phyloP scores from a whole-genome alignment of 495 filamentous ascomycete genomes.

The Apiosordaria backusii region DNA sequence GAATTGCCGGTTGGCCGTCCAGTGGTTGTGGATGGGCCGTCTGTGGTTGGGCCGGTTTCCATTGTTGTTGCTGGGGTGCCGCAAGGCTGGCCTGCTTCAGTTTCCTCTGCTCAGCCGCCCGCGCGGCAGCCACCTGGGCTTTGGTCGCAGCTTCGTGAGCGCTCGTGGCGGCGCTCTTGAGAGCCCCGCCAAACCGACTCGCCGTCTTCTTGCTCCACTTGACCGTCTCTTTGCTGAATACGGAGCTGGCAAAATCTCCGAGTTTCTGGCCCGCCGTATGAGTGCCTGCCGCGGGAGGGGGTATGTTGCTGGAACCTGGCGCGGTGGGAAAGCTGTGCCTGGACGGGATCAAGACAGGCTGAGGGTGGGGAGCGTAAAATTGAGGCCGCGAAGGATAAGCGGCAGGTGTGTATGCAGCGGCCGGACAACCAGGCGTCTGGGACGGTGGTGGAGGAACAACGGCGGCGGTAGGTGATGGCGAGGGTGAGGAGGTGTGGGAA shows the following conservation, averaged over 20 bases:
- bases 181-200: conserved; percentile 21
- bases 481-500: not conserved
- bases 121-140: conserved; percentile 12
- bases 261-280: conserved; percentile 17
- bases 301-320: not conserved
- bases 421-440: not conserved
- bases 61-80: not conserved
- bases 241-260: conserved; percentile 20
- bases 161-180: conserved; percentile 22
- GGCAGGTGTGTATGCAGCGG: not conserved
- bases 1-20: not conserved
- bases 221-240: conserved; percentile 31
- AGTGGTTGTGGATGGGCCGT: not conserved
- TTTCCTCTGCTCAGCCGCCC: conserved; percentile 16
- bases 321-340: not conserved
- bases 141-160: conserved; percentile 19
- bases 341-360: conserved; percentile 5
- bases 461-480: not conserved
- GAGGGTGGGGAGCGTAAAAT: not conserved
- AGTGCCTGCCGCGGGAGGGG: conserved; percentile 1
- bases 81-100: conserved; percentile 2
- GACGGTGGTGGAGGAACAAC: not conserved
- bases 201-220: conserved; percentile 31
- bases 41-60: not conserved
- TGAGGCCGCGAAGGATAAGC: not conserved